A percentile compares a stretch with the other conserved stretches of the same genome.
Conservation (phyloP, 306 rosid genomes). For the Cucumis melo region DNA sequence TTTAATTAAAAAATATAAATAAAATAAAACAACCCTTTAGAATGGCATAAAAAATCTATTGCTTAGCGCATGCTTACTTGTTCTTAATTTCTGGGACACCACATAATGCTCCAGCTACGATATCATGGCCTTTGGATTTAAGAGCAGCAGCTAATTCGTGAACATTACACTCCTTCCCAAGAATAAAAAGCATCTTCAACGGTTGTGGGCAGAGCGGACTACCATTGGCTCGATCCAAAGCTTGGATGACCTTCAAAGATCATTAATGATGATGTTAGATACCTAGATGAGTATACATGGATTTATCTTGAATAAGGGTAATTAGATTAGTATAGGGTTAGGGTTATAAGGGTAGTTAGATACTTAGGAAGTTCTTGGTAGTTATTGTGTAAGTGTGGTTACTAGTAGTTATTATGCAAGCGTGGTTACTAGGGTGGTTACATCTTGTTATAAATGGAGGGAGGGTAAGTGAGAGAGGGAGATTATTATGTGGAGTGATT, state of each 20-base stretch:
- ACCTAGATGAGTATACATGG: too few relatives aligned
- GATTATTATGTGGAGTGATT: too few relatives aligned
- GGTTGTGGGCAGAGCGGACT: conserved; percentile 6
- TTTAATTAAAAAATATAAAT: neutral
- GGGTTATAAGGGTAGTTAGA: too few relatives aligned
- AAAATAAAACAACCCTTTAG: neutral
- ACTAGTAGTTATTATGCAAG: too few relatives aligned
- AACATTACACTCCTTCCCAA: conserved; percentile 29
- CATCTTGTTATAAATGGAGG: too few relatives aligned
- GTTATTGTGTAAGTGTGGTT: too few relatives aligned
- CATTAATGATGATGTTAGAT: neutral
- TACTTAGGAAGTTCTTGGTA: too few relatives aligned
- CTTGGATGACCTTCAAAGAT: conserved; percentile 34
- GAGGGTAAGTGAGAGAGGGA: too few relatives aligned
- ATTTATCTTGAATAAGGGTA: too few relatives aligned
- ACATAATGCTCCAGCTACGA: conserved; percentile 13
- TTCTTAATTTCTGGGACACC: conserved; percentile 15
- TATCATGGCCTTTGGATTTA: conserved; percentile 32
- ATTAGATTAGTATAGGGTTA: too few relatives aligned
- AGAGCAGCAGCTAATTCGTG: conserved; percentile 25
- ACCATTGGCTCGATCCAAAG: conserved; percentile 23
- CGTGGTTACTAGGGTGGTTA: too few relatives aligned
- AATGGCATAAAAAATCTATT: neutral
- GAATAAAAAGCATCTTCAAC: conserved; percentile 31
- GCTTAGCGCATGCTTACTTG: conserved; percentile 19